Evolutionary conservation across 2,329 filamentous ascomycete genomes (phyloP), one percentile per base, ranked within the genome.

Genomic region (Xylaria arbuscula): DNA sequence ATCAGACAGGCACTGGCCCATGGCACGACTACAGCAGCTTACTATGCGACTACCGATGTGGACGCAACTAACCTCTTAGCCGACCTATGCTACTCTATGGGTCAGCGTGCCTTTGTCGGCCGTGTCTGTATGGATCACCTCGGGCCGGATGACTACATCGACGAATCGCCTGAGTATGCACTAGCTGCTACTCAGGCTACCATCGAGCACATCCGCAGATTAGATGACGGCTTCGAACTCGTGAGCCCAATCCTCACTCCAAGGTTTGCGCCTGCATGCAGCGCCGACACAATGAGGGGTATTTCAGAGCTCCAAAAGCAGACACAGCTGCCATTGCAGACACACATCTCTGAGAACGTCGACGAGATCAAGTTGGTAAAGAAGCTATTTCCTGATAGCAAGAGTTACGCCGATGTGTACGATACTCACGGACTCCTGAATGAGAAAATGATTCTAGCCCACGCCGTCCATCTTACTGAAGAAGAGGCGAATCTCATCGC

Each of bases 1-100:
- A 88, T 99, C 71, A 85, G 89, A 36, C 89, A 93, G 55, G 97
- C 94, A 0, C 87, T 99, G 11, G 87, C 93, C 24, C 90, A 98
- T 78, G 96, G 96, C 70, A 99, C 96, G 10, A 99, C 96, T 0
- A 96, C 93, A 11, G 94, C 94, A 6, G 89, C 93, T n/a, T 98
- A 98, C 85, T 98, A 92, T 79, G 95, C 95, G 67, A 98, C 96
- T 32, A 89, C 93, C 70, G 90, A 97, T 78, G 92, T 97, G 1
- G 85, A 88, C 0, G 89, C 94, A 1, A 99, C 96, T n/a, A 98
- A 97, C 78, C 86, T 97, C 8, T 90, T 99, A 6, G 92, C 94
- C 0, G 89, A 93, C 71, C 87, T 98, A 19, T 98, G 95, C 76
- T 85, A 93, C n/a, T 78, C 82, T 0, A 83, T 88, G 32, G 96